These are phyloP conservation scores for Ogataea angusta DNA, from an alignment of 805 yeast genomes.

Conservation along the genomic window DNA sequence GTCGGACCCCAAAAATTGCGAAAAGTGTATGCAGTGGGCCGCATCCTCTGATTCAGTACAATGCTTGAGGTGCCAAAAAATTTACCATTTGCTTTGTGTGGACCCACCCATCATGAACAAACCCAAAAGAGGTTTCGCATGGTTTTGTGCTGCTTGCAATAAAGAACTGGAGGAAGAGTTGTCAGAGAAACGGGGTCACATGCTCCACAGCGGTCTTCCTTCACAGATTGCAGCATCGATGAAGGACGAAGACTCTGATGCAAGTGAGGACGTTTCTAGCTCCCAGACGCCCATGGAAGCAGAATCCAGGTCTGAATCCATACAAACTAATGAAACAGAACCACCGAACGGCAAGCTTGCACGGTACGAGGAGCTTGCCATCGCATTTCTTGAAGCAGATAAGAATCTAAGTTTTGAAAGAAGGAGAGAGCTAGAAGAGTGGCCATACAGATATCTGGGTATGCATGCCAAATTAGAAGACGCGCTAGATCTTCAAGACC, in stretches of 20 bases:
- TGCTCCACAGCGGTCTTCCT: constrained; percentile 30
- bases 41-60: constrained; percentile 64
- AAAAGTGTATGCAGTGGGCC: constrained; percentile 84
- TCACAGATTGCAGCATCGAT: constrained; percentile 24
- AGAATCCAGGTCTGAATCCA: constrained; percentile 7
- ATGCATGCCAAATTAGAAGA: constrained; percentile 72
- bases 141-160: constrained; percentile 86
- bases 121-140: constrained; percentile 84
- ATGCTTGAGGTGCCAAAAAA: constrained; percentile 73
- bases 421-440: constrained; percentile 60
- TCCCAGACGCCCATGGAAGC: constrained; percentile 5
- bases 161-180: constrained; percentile 49
- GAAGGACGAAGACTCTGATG: constrained; percentile 4
- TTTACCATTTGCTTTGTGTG: constrained; percentile 78
- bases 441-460: constrained; percentile 81
- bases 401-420: constrained; percentile 37
- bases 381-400: constrained; percentile 49
- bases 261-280: constrained; percentile 1
- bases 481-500: constrained; percentile 70
- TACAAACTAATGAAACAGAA: constrained; percentile 4
- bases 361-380: constrained; percentile 55
- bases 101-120: constrained; percentile 78
- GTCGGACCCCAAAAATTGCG: constrained; percentile 65
- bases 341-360: constrained; percentile 35
- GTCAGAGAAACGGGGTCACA: constrained; percentile 34